Conservation (phyloP, 768 basidiomycete genomes). For the Peribolospora kevripleyi region DNA sequence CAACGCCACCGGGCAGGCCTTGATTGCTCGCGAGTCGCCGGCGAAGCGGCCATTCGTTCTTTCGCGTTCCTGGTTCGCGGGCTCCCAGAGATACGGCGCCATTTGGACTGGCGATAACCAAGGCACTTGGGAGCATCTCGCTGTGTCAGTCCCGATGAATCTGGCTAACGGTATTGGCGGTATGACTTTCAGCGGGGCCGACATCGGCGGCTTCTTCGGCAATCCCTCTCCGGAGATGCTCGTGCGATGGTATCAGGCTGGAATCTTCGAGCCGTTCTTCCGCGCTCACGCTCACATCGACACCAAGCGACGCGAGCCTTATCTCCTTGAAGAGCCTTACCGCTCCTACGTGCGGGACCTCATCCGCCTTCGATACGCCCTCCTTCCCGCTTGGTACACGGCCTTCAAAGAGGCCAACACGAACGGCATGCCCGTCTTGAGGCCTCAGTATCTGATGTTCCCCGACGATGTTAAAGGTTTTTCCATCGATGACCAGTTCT, state of each 20-base stretch:
- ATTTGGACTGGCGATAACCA: constrained; percentile 99
- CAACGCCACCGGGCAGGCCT: constrained; percentile 57
- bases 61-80: constrained; percentile 81
- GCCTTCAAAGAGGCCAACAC: constrained; percentile 72
- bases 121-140: constrained; percentile 95
- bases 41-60: constrained; percentile 80
- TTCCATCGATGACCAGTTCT: constrained; percentile 80
- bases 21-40: constrained; percentile 45
- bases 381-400: constrained; percentile 93
- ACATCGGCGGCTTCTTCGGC: constrained; percentile 97
- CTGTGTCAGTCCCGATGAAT: constrained; percentile 78
- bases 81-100: constrained; percentile 82
- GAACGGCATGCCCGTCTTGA: constrained; percentile 59
- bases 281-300: constrained; percentile 95
- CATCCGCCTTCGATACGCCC: constrained; percentile 54
- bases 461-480: constrained; percentile 71
- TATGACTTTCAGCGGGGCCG: constrained; percentile 78
- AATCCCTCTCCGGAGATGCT: constrained; percentile 88
- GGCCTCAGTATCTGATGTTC: constrained; percentile 89
- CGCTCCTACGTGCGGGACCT: constrained; percentile 55
- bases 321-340: constrained; percentile 69
- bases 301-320: constrained; percentile 91
- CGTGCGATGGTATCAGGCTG: constrained; percentile 89
- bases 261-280: constrained; percentile 90
- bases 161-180: constrained; percentile 68